Conservation (phyloP, 768 basidiomycete genomes). For the Leccinellum rugosiceps region DNA sequence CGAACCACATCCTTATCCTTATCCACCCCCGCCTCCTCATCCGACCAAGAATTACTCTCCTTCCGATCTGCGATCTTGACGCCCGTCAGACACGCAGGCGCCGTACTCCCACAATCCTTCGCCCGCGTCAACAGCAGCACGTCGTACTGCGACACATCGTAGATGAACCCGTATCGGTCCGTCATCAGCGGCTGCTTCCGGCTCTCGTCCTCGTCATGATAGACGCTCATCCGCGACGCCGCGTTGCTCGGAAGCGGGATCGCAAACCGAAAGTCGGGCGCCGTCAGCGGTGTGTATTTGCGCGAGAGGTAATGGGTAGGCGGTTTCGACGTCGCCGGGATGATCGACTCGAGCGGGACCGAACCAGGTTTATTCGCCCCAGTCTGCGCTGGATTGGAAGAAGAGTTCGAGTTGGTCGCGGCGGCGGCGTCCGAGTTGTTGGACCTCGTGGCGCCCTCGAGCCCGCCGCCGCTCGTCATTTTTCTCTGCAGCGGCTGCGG, state of each 20-base stretch:
- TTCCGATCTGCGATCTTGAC: slow-evolving; percentile 83
- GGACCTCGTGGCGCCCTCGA: slow-evolving; percentile 19
- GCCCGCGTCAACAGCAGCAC: slow-evolving; percentile 71
- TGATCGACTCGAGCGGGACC: slow-evolving; percentile 79
- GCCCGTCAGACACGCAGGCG: slow-evolving; percentile 83
- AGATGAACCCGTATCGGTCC: slow-evolving; percentile 89
- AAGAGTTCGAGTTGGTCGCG: slow-evolving; percentile 12
- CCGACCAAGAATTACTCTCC: slow-evolving; percentile 77
- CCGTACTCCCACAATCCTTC: slow-evolving; percentile 66
- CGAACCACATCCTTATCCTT: slow-evolving; percentile 25
- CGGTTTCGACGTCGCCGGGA: slow-evolving; percentile 74
- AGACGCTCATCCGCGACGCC: slow-evolving; percentile 51
- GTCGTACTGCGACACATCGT: slow-evolving; percentile 81
- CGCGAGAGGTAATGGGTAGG: slow-evolving; percentile 82
- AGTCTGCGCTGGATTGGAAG: slow-evolving; percentile 19
- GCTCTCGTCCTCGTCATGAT: slow-evolving; percentile 45
- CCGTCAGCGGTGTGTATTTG: slow-evolving; percentile 68
- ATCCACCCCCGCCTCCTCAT: slow-evolving; percentile 49
- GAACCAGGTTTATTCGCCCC: slow-evolving; percentile 34
- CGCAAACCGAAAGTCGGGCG: slow-evolving; percentile 71
- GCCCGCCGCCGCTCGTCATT: slow-evolving; percentile 24
- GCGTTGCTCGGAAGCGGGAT: slow-evolving; percentile 48
- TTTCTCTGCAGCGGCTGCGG: slow-evolving; percentile 46
- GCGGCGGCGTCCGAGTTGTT: slow-evolving; percentile 1
- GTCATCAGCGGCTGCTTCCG: slow-evolving; percentile 56